Conservation (phyloP, 1,139 yeast genomes). For the Saccharomyces hybrid region DNA sequence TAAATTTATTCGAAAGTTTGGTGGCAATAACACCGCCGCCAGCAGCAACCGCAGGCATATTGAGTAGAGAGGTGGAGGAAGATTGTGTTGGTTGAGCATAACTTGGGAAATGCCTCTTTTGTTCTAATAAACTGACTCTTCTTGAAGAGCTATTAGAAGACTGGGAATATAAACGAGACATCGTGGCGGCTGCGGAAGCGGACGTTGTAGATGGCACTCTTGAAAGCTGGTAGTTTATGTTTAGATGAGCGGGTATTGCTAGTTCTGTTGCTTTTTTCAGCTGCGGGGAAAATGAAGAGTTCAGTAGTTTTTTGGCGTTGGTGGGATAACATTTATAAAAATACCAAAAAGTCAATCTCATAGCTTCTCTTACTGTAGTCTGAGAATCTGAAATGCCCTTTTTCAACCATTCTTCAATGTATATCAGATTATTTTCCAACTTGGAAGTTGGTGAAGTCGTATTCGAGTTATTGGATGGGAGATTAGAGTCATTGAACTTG, state of each 20-base stretch:
- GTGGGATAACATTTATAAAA: constrained; percentile 45
- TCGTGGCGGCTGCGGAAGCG: constrained; percentile 7
- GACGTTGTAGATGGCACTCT: constrained; percentile 3
- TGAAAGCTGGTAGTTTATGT: constrained; percentile 18
- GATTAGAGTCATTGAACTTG: constrained; percentile 34
- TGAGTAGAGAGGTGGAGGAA: constrained; percentile 6
- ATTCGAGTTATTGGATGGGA: not conserved
- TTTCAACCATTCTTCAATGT: constrained; percentile 45
- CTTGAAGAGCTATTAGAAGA: constrained; percentile 12
- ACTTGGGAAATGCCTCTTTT: constrained; percentile 19
- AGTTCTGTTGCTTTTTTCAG: constrained; percentile 51
- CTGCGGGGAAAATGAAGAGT: constrained; percentile 35
- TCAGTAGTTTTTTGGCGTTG: constrained; percentile 35
- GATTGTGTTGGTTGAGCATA: constrained; percentile 32
- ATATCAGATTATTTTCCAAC: constrained; percentile 38
- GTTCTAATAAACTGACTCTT: constrained; percentile 2
- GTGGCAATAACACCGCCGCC: not conserved
- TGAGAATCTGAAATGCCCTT: constrained; percentile 74
- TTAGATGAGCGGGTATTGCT: constrained; percentile 40
- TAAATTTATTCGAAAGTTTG: constrained; percentile 11
- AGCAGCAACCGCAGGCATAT: not conserved
- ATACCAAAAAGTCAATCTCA: constrained; percentile 71
- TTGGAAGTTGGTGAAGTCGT: constrained; percentile 21
- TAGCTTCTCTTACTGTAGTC: constrained; percentile 69
- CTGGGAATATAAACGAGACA: constrained; percentile 9